Base-by-base conservation (phyloP, 768 basidiomycete species). In the Mycena crocata region DNA sequence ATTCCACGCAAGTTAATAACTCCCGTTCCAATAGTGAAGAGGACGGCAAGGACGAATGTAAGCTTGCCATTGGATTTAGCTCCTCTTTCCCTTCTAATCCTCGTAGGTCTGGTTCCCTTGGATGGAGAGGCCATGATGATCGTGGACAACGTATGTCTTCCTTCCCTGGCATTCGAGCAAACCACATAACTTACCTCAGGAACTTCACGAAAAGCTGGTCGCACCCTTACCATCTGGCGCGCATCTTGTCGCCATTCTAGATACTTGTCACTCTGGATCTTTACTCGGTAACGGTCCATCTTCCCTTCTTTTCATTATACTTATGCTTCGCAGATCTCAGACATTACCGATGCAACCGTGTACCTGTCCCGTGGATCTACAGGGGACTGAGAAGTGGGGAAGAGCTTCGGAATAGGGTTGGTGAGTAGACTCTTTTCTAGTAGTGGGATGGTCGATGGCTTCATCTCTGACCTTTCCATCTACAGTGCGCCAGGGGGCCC, bases 21-120 rank as follows among this genome's bases (percentile, higher is more conserved):
- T 40, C 40, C 3, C 37, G 56, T 1, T 57, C 49, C 15, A 48
- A 44, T 32, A 66, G 46, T 23, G 70, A 71, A 35, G 70, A 71
- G 15, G 70, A 69, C 35, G 64, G 58, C 7, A 51, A 35, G 68
- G 70, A 71, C 31, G 70, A 71, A 69, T 66, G 67, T 67, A 46
- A 15, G 49, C 9, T 8, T 21, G 32, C 26, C 15, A 32, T 21
- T 17, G 19, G 19, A 24, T 21, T 17, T n/a, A 13, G n/a, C 32
- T 37, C 5, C 34, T 6, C n/a, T 50, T 15, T 19, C 31, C 9
- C 40, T 23, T 7, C 19, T 35, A 12, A 21, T 10, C 26, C 21
- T n/a, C 24, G 21, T 54, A 69, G 67, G 57, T 42, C 19, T 69
- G 3, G 15, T 69, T 14, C 64, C 68, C 8, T 40, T 34, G n/a